Conservation (phyloP, 2,329 filamentous ascomycete genomes). For the Aspergillus vadensis region DNA sequence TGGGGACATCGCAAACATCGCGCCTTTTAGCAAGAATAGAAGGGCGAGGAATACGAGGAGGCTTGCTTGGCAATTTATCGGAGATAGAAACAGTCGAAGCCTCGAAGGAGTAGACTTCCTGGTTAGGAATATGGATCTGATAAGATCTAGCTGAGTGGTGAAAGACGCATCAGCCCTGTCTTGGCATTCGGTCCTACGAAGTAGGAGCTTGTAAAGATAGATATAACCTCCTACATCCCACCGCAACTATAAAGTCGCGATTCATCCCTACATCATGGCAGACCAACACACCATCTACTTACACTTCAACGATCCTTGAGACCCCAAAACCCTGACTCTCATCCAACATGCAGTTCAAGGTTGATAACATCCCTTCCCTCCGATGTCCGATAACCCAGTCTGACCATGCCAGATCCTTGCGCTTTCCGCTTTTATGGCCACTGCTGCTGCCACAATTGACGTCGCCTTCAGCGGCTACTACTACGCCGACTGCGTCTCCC, state of each 20-base stretch:
- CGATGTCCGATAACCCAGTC: neutral
- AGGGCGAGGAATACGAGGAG: neutral
- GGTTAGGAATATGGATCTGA: slow-evolving; percentile 9
- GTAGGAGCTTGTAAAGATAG: neutral
- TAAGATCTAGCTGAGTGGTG: slow-evolving; percentile 3
- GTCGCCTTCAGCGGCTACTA: slow-evolving; percentile 7
- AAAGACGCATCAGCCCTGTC: neutral
- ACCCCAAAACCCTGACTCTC: neutral
- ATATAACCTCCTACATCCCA: neutral
- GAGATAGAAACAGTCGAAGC: neutral
- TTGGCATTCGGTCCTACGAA: neutral
- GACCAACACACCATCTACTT: neutral
- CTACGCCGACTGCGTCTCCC: neutral
- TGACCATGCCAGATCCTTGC: neutral
- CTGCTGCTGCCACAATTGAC: neutral
- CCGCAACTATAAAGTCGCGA: neutral
- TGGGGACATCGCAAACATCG: neutral
- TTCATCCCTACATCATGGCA: neutral
- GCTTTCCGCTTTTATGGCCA: neutral
- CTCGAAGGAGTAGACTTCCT: neutral
- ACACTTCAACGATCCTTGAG: neutral
- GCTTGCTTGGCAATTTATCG: neutral
- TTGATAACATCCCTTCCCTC: neutral
- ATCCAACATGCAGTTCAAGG: slow-evolving; percentile 1
- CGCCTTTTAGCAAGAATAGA: neutral